These are phyloP conservation scores for Umbellularia californica DNA, from an alignment of 164 flowering plant genomes.

Conservation along the genomic window DNA sequence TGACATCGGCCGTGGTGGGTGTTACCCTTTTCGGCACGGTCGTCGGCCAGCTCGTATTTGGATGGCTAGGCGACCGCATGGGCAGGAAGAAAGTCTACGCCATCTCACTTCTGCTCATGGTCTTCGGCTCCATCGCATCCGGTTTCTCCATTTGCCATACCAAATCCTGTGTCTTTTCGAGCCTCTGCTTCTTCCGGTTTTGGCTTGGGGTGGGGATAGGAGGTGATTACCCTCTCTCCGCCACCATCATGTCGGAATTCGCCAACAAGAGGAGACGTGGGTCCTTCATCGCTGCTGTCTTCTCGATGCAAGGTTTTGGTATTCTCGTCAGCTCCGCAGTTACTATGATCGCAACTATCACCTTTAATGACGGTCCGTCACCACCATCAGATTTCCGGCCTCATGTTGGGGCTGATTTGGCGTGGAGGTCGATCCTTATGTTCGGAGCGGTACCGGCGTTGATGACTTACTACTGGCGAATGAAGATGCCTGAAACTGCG, in stretches of 20 bases:
- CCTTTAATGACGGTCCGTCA: constrained; percentile 17
- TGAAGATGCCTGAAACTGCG: constrained; percentile 79
- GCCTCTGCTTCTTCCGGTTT: constrained; percentile 28
- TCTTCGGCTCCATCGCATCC: constrained; percentile 42
- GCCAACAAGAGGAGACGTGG: constrained; percentile 27
- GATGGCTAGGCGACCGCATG: constrained; percentile 40
- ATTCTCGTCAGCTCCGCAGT: constrained; percentile 46
- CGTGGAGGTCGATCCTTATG: constrained; percentile 39
- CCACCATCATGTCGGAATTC: constrained; percentile 28
- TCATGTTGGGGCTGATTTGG: constrained; percentile 42
- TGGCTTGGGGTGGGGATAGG: constrained; percentile 29
- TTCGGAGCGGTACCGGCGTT: constrained; percentile 24
- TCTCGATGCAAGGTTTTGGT: constrained; percentile 69
- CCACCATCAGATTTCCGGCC: not conserved
- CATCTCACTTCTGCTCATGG: constrained; percentile 37
- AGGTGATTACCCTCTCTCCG: constrained; percentile 26
- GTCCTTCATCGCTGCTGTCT: constrained; percentile 28
- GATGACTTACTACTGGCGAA: constrained; percentile 48
- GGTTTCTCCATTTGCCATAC: constrained; percentile 48
- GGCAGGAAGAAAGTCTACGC: constrained; percentile 57
- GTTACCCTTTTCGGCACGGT: constrained; percentile 45
- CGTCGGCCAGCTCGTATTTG: constrained; percentile 32
- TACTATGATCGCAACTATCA: constrained; percentile 36
- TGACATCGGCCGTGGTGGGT: constrained; percentile 24
- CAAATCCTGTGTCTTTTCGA: constrained; percentile 26